Percentiles rank a stretch among this genome's conserved stretches.
Conservation (phyloP, 176 grass and related monocot genomes). For the Tillandsia fasciculata region DNA sequence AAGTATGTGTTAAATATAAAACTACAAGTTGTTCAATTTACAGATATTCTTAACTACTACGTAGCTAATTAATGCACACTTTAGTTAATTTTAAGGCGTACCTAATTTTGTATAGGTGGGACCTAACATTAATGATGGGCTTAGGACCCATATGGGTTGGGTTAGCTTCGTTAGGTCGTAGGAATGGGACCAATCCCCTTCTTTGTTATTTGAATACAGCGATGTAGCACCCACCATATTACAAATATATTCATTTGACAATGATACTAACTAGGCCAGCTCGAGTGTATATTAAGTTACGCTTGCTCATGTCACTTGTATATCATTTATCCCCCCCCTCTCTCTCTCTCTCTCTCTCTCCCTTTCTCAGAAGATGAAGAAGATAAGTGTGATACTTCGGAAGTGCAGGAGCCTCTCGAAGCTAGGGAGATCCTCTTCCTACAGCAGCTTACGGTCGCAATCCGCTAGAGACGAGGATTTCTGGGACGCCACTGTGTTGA, state of each 20-base stretch:
- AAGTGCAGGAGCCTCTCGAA: conserved; percentile 70
- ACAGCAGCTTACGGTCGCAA: conserved; percentile 66
- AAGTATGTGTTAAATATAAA: too few species aligned
- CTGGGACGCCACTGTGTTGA: not conserved
- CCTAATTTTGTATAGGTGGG: not conserved
- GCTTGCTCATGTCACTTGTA: not conserved
- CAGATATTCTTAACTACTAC: too few species aligned
- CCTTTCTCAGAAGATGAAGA: conserved; percentile 14
- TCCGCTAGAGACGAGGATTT: conserved; percentile 22
- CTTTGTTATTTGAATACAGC: not conserved
- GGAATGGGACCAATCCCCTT: not conserved
- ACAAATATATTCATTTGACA: not conserved
- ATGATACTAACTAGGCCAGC: not conserved
- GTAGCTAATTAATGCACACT: too few species aligned
- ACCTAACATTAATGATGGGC: not conserved
- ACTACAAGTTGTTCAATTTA: too few species aligned
- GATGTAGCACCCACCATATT: not conserved
- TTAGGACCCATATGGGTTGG: not conserved
- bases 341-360: not conserved
- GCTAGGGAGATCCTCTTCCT: conserved; percentile 32
- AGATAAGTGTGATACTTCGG: conserved; percentile 47
- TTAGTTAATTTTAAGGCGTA: too few species aligned
- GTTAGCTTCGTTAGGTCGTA: not conserved
- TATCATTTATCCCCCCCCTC: not conserved
- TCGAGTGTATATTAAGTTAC: conserved; percentile 2